phyloP scores from a whole-genome alignment of 2,329 filamentous ascomycete species.

The Xylariales sp. region DNA sequence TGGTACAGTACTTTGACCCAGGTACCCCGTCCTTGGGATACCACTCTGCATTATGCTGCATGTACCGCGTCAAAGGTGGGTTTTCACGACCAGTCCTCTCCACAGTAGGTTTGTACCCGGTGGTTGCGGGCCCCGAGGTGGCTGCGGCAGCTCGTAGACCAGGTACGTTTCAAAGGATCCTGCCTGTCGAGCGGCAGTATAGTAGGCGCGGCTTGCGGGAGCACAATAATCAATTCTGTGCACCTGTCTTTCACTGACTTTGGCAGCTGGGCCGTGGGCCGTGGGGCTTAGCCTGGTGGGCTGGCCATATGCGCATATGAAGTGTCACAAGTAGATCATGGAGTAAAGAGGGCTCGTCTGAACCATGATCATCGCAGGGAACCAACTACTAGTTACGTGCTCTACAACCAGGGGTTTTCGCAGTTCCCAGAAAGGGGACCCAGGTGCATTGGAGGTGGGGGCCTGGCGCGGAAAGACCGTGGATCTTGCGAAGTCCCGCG shows the following conservation, averaged over 20 bases:
- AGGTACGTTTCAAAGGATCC: slow-evolving; percentile 3
- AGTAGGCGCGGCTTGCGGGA: background rate
- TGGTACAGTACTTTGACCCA: no score
- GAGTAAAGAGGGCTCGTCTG: slow-evolving; percentile 36
- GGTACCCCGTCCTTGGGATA: no score
- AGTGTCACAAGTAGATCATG: slow-evolving; percentile 30
- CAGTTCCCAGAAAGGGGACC: slow-evolving; percentile 3
- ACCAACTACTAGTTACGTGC: no score
- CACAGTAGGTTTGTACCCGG: slow-evolving; percentile 27
- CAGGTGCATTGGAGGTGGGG: slow-evolving; percentile 2
- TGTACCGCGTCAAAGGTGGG: slow-evolving; percentile 24
- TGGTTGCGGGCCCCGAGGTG: no score
- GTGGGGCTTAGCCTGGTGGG: background rate
- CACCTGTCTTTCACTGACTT: background rate
- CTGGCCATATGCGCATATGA: background rate
- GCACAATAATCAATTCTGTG: no score
- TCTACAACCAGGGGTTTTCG: slow-evolving; percentile 18
- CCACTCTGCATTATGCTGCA: slow-evolving; percentile 29
- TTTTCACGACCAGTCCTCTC: slow-evolving; percentile 27
- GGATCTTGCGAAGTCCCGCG: no score
- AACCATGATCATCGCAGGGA: slow-evolving; percentile 35
- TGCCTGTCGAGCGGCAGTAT: background rate
- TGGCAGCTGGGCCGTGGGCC: background rate
- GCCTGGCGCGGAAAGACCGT: background rate
- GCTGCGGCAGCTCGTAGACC: no score